Evolutionary conservation across 345 rosid species (phyloP), one percentile per base, ranked within the genome.

Genomic region (Syzygium grande): DNA sequence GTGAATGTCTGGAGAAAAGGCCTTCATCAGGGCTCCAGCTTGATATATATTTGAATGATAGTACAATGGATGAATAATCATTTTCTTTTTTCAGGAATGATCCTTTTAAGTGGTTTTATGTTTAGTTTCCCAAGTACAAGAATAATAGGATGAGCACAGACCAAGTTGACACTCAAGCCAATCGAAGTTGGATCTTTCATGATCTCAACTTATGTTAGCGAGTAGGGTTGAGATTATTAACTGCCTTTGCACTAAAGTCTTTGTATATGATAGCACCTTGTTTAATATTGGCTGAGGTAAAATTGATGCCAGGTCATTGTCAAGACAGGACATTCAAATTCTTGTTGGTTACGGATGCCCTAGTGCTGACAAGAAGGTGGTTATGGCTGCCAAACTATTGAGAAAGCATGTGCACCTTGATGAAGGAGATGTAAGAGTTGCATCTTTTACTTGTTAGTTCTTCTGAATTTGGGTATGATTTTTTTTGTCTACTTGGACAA

Each of bases 341-440:
- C 91, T 96, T 92, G 98, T 98, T 34, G 98, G 99, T 16, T 93
- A 96, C 92, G 99, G 99, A 91, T 98, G 99, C 84, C 99, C 99
- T 17, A 96, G 91, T 87, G 93, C 94, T 30, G 98, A 95, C 91
- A 97, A 94, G 92, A 97, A 94, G 90, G 97, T 97, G 90, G 95
- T 93, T 84, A 94, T 96, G 92, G 97, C 99, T 5, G 96, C 97
- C 15, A 97, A 98, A 86, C 92, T 97, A 56, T 87, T 97, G 89
- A 93, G 99, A 92, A 98, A 98, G 93, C 97, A 91, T 90, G 96
- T 91, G 63, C 99, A 95, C 93, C 95, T 98, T 34, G 97, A 98
- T 89, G 99, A 98, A 98, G 99, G 99, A 91, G 99, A 98, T 94
- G 99, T 98, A 90, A 93, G 98, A 90, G 84, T 86, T 89, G 25